phyloP scores from a whole-genome alignment of 257 asterid genomes.

The Nyctanthes arbortristis region DNA sequence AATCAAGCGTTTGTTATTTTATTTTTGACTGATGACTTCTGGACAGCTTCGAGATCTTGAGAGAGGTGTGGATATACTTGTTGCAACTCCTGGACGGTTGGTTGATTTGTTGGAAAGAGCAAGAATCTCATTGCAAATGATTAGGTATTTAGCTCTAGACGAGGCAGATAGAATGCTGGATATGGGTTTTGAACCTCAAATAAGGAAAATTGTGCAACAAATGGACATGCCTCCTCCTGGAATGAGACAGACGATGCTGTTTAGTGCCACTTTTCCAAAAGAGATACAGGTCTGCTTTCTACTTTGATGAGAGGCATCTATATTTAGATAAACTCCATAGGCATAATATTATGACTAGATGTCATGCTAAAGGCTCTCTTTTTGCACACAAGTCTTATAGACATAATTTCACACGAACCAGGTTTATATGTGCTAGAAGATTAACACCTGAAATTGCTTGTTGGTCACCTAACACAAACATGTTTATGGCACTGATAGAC shows the following conservation, averaged over 20 bases:
- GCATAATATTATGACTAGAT: not conserved
- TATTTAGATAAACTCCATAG: not conserved
- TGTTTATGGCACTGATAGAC: not conserved
- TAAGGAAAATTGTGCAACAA: slow-evolving; percentile 93
- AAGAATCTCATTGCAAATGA: slow-evolving; percentile 82
- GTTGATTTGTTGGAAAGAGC: slow-evolving; percentile 97
- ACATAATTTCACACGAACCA: not conserved
- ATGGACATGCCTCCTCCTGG: slow-evolving; percentile 99
- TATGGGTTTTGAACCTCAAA: slow-evolving; percentile 99
- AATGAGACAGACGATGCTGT: slow-evolving; percentile 83
- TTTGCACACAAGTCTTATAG: slow-evolving; percentile 1
- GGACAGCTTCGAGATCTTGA: slow-evolving; percentile 88
- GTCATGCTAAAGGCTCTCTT: not conserved
- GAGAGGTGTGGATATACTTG: slow-evolving; percentile 93
- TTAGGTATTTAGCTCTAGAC: slow-evolving; percentile 82
- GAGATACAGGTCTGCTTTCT: slow-evolving; percentile 83
- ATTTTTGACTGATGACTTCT: slow-evolving; percentile 20
- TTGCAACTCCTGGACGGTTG: slow-evolving; percentile 93
- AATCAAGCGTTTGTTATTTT: slow-evolving; percentile 11
- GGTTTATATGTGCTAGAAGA: slow-evolving; percentile 6
- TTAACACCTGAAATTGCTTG: not conserved
- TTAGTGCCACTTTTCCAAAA: slow-evolving; percentile 95
- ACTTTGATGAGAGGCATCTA: slow-evolving; percentile 16
- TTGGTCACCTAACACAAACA: not conserved
- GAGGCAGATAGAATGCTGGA: slow-evolving; percentile 99